A percentile compares a stretch with the other conserved stretches of the same genome.
phyloP scores from a whole-genome alignment of 192 early-diverging fungal species.

The Haplosporangium gracile region DNA sequence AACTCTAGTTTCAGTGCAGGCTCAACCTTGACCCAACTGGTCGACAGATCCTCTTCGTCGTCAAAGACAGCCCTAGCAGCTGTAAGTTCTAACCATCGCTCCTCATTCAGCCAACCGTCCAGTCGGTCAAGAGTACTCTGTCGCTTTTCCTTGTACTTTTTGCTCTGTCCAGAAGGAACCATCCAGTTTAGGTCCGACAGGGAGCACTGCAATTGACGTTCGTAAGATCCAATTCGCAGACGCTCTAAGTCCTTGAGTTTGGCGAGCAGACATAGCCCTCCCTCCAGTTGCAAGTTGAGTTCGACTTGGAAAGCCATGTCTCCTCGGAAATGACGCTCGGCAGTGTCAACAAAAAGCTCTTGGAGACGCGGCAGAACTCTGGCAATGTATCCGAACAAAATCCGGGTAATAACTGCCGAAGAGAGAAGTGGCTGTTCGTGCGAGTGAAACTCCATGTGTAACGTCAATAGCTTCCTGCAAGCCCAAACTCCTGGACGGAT shows the following conservation, averaged over 20 bases:
- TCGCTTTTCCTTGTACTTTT: background rate
- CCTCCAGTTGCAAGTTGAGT: constrained; percentile 4
- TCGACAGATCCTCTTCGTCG: background rate
- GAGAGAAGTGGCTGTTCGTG: background rate
- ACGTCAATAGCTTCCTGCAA: background rate
- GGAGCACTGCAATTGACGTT: background rate
- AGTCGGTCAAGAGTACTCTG: background rate
- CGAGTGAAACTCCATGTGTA: background rate
- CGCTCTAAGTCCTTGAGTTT: background rate
- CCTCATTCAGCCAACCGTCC: background rate
- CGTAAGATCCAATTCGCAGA: background rate
- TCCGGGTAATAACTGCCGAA: background rate
- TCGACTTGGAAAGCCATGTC: background rate
- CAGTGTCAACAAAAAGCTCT: background rate
- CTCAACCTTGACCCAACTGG: background rate
- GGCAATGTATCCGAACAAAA: background rate
- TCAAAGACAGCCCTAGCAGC: background rate
- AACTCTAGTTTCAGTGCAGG: background rate
- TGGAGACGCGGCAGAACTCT: background rate
- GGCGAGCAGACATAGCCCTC: background rate
- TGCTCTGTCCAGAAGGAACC: background rate
- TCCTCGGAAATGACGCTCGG: background rate
- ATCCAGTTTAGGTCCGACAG: background rate
- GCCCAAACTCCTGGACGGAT: constrained; percentile 4
- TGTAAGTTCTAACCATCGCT: background rate